phyloP scores from a whole-genome alignment of 352 stramenopile genomes.

The Phytophthora ramorum region DNA sequence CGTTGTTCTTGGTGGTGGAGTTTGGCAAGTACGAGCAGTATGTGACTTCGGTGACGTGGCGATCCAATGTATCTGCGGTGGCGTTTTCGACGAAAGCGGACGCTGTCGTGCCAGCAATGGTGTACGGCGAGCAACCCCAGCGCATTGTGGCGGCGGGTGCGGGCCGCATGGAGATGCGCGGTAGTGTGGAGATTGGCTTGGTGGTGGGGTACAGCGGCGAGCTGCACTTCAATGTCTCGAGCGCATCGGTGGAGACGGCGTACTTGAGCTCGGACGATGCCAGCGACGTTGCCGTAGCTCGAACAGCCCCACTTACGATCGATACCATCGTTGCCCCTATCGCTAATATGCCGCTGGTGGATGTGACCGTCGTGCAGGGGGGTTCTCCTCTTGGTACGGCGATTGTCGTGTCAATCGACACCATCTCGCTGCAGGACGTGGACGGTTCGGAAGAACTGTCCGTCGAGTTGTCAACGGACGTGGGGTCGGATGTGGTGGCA shows the following conservation, averaged over 20 bases:
- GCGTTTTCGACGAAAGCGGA: constrained; percentile 16
- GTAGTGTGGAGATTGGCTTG: constrained; percentile 32
- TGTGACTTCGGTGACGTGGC: constrained; percentile 27
- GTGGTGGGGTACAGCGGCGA: constrained; percentile 28
- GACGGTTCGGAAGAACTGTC: constrained; percentile 31
- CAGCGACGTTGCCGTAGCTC: too few relatives aligned
- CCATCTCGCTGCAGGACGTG: constrained; percentile 22
- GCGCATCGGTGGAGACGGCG: constrained; percentile 3
- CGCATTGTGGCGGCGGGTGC: constrained; percentile 14
- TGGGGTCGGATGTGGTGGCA: not conserved
- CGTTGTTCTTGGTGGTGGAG: constrained; percentile 38
- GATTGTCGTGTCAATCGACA: not conserved
- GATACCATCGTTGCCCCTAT: too few relatives aligned
- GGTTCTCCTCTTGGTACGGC: too few relatives aligned
- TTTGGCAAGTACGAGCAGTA: constrained; percentile 20
- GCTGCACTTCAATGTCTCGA: constrained; percentile 19
- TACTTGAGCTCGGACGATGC: too few relatives aligned
- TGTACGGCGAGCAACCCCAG: constrained; percentile 8
- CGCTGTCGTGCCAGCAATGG: constrained; percentile 6
- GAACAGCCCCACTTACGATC: too few relatives aligned
- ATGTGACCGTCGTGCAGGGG: too few relatives aligned
- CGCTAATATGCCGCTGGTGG: too few relatives aligned
- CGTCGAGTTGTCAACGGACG: constrained; percentile 1
- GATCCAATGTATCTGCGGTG: constrained; percentile 17
- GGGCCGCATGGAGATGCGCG: constrained; percentile 17